Evolutionary conservation across 352 stramenopile genomes (phyloP), one percentile per base, ranked within the genome.

Genomic region (Lagenidium giganteum): DNA sequence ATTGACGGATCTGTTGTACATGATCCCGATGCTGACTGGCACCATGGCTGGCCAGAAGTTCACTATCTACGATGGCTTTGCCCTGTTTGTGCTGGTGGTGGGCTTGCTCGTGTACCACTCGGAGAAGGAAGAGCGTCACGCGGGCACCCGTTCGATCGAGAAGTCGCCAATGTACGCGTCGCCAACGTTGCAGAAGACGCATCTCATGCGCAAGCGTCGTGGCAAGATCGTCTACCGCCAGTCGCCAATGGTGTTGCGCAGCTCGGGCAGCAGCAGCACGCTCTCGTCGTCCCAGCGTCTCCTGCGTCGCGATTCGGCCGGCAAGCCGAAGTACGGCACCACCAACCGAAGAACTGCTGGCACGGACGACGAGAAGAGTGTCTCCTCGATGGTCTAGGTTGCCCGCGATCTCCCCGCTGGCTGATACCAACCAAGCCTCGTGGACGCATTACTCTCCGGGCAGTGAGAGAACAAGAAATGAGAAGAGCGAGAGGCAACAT

Each of bases 111-210:
- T 93, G 8, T 93, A 93, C 49, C 81, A 93, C 64, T 90, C 81
- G 20, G 81, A 93, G 58, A 93, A 93, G 59, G 81, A 91, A 53
- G 75, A 77, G 40, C 78, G 79, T 36, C 61, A 81, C 33, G 56
- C 65, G 6, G 78, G 70, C 31, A 58, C 63, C 9, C 40, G 74
- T 8, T 87, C 78, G 18, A 66, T 90, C 39, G 76, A 91, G 51
- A 91, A 88, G 47, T 91, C 78, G 12, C 81, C 81, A 6, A 93
- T 93, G 81, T 89, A 89, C 50, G 66, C 78, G 30, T 93, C 82
- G 34, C 82, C 82, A 31, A 84, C 70, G 22, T 61, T 93, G 29
- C 82, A 93, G 48, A 87, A 86, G 51, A 91, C 76, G 8, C 79
- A 86, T 42, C 57, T 89, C 34, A 93, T 93, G 78, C 69, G 68